phyloP scores from a whole-genome alignment of 768 basidiomycete genomes.

The Mycena chlorophos region DNA sequence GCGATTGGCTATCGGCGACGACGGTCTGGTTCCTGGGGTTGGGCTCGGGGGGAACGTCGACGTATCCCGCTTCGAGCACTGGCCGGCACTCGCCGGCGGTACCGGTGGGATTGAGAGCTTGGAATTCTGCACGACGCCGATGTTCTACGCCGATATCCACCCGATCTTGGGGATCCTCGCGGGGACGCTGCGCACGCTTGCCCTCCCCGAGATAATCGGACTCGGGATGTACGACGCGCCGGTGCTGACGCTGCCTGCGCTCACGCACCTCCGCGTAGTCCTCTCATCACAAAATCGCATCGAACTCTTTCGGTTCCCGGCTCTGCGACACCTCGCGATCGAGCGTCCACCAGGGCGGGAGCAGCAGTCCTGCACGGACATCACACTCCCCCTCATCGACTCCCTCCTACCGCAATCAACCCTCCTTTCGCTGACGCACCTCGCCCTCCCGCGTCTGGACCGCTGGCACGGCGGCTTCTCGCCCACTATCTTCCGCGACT shows the following conservation, averaged over 20 bases:
- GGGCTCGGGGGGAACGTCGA: no score
- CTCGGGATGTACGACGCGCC: not conserved
- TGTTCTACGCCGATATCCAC: not conserved
- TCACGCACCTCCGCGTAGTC: not conserved
- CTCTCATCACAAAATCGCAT: not conserved
- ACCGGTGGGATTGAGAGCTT: not conserved
- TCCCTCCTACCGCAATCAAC: not conserved
- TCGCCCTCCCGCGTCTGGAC: not conserved
- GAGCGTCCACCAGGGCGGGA: not conserved
- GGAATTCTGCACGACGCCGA: not conserved
- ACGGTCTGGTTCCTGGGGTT: no score
- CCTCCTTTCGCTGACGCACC: no score
- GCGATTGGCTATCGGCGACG: not conserved
- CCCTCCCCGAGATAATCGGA: not conserved
- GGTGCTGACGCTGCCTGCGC: not conserved
- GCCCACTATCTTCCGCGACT: not conserved
- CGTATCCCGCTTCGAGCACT: not conserved
- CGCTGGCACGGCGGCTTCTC: not conserved
- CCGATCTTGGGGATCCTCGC: not conserved
- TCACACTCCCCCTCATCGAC: not conserved
- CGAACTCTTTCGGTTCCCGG: not conserved
- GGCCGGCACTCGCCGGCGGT: not conserved
- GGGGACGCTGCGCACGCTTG: not conserved
- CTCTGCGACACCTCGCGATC: not conserved
- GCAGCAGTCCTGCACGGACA: not conserved